Base-by-base conservation (phyloP, 495 filamentous ascomycete species). In the Penicillium longicatenatum region DNA sequence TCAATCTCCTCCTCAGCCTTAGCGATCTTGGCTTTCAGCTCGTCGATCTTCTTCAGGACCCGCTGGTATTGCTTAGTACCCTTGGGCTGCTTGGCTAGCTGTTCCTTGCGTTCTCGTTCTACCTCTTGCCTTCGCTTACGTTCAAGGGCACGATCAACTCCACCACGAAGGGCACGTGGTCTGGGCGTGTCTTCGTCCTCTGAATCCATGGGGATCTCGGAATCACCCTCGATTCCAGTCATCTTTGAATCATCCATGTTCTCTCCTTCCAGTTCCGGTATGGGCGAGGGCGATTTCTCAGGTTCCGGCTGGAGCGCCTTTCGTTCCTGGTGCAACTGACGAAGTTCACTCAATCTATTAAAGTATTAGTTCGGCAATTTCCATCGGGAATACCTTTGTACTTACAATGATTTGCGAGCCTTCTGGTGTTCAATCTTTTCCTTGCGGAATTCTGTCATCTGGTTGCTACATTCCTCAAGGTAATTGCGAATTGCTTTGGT, bases 391-490 rank as follows among this genome's bases (percentile, higher is more conserved):
- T 12, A 43, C 6, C 17, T 29, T 10, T 30, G 12, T 29, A 88
- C 92, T 79, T 84, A 97, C 93, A 83, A 81, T 70, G 81, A 79
- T 70, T 94, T 97, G 64, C 89, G 85, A 52, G 87, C 81, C 55
- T 91, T 83, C 70, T 98, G 94, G 68, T 85, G 87, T 61, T 96
- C 90, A 54, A 96, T 97, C 74, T 96, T 98, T 70, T 95, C 89
- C 72, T 98, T 98, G 19, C 94, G 83, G 65, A 92, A 88, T 42
- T 84, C 84, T 3, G 94, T 98, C 95, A 97, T 97, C 55, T 89
- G 86, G 59, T 92, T 89, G 46, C 86, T 88, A 72, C 92, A 95
- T 59, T 93, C 86, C 56, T 96, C 92, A 76, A 98, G 88, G 65
- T 94, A 96, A 16, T 85, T 86, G 37, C 91, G 84, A 55, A 98